phyloP scores from a whole-genome alignment of 768 basidiomycete genomes.

The Daedalea quercina region DNA sequence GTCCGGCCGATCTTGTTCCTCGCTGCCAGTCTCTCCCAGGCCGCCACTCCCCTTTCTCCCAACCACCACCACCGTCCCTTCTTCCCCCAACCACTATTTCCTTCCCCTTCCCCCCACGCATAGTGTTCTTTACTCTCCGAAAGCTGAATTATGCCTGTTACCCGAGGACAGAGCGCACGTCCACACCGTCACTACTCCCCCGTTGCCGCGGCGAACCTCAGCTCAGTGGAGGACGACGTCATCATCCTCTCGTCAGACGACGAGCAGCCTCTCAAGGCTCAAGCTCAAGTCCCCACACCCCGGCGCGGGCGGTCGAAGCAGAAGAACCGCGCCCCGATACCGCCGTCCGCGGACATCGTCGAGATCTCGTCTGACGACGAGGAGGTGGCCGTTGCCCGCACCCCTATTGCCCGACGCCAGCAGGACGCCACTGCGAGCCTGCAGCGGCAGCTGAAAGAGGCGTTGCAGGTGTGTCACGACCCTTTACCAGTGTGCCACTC shows the following conservation, averaged over 20 bases:
- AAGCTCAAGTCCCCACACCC: conserved; percentile 3
- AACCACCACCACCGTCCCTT: too few relatives aligned
- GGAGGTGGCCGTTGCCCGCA: conserved; percentile 3
- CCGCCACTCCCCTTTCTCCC: neutral
- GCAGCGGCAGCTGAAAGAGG: conserved; percentile 8
- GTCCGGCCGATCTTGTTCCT: neutral
- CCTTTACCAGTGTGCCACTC: neutral
- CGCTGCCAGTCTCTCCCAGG: neutral
- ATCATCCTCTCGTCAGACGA: conserved; percentile 18
- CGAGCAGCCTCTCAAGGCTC: conserved; percentile 4
- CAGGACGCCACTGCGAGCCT: neutral
- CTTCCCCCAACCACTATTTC: neutral
- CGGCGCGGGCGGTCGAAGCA: conserved; percentile 8
- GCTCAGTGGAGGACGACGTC: conserved; percentile 2
- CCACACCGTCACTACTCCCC: conserved; percentile 3
- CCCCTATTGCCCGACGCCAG: neutral
- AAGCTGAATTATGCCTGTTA: conserved; percentile 14
- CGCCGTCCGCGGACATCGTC: conserved; percentile 11
- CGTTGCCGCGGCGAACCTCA: conserved; percentile 1
- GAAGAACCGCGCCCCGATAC: conserved; percentile 7
- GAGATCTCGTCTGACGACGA: conserved; percentile 22
- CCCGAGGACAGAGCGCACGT: conserved; percentile 11
- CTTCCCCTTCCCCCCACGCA: neutral
- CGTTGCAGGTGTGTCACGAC: conserved; percentile 7
- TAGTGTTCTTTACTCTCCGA: neutral